A percentile compares a stretch with the other conserved stretches of the same genome.
These are phyloP conservation scores for Logfia minima DNA, from an alignment of 129 eudicot species.

Conservation along the genomic window DNA sequence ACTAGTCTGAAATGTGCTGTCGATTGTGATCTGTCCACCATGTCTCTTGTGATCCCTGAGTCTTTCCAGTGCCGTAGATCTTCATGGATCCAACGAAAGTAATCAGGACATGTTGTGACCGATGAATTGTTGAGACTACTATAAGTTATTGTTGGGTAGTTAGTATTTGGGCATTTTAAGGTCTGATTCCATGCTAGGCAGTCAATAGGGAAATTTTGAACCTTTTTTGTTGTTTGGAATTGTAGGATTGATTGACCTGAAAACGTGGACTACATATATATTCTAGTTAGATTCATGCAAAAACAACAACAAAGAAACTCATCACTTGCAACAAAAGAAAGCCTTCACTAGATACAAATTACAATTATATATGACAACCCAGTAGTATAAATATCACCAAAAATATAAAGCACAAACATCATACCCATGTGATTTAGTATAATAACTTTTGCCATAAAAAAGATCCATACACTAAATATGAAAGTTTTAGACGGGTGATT, in stretches of 20 bases:
- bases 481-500: no score
- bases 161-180: slow-evolving; percentile 52
- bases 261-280: slow-evolving; percentile 37
- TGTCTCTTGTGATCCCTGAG: slow-evolving; percentile 65
- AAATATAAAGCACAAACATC: no score
- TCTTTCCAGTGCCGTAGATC: slow-evolving; percentile 71
- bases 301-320: neutral
- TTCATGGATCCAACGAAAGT: slow-evolving; percentile 86
- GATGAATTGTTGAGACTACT: slow-evolving; percentile 29
- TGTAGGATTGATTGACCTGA: slow-evolving; percentile 31
- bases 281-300: neutral
- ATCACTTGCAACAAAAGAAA: neutral
- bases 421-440: no score
- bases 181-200: slow-evolving; percentile 58
- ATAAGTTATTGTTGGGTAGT: slow-evolving; percentile 47
- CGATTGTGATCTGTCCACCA: slow-evolving; percentile 56
- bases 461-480: no score
- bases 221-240: slow-evolving; percentile 13
- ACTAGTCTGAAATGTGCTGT: slow-evolving; percentile 64
- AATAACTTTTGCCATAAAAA: no score
- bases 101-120: slow-evolving; percentile 65
- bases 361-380: no score
- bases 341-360: neutral
- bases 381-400: no score
- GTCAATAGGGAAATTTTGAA: slow-evolving; percentile 37